Percentiles rank a stretch among this genome's conserved stretches.
Conservation (phyloP, 768 basidiomycete species). For the Roridomyces roridus region DNA sequence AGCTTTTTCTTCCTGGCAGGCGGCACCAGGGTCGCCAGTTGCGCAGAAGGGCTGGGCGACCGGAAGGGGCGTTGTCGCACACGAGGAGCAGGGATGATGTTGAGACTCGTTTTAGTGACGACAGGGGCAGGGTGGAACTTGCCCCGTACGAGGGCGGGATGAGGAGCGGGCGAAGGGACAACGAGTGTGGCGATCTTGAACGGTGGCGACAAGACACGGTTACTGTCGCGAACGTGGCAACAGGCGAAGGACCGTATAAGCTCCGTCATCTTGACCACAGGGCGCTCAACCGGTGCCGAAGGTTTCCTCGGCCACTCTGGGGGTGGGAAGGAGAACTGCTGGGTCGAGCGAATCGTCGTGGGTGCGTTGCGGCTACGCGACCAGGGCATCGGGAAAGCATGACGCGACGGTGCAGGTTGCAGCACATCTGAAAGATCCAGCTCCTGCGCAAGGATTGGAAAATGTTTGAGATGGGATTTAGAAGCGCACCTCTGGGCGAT, state of each 20-base stretch:
- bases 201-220: background rate
- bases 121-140: background rate
- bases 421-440: constrained; percentile 15
- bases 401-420: constrained; percentile 20
- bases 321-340: constrained; percentile 30
- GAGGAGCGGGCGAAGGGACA: background rate
- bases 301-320: constrained; percentile 41
- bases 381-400: constrained; percentile 32
- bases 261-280: constrained; percentile 18
- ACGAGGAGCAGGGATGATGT: constrained; percentile 11
- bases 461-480: no score
- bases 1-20: constrained; percentile 9
- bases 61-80: constrained; percentile 24
- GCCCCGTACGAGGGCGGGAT: constrained; percentile 10
- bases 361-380: background rate
- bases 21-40: constrained; percentile 2
- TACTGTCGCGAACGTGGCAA: constrained; percentile 5
- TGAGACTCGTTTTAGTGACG: constrained; percentile 10
- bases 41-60: constrained; percentile 23
- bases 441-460: constrained; percentile 3
- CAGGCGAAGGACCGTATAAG: constrained; percentile 27
- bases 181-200: constrained; percentile 7
- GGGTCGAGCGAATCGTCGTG: constrained; percentile 1
- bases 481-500: constrained; percentile 9
- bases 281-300: background rate